Evolutionary conservation across 441 rosid genomes (phyloP), one percentile per base, ranked within the genome.

Genomic region (Populus hybrid): DNA sequence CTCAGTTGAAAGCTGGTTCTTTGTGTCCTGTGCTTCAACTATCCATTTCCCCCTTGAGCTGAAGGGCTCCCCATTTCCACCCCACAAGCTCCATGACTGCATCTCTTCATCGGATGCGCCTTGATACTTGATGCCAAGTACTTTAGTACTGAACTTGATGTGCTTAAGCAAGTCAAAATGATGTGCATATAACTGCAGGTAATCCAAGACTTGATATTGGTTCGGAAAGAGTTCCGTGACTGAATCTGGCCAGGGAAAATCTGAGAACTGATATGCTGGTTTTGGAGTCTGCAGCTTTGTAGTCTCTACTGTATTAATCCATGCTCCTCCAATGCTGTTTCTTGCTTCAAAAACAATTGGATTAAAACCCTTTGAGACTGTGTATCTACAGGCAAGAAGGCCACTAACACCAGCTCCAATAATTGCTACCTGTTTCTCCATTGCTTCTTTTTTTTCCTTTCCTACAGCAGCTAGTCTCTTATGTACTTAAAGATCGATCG

Each of bases 401-500:
- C 93, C 90, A 75, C 91, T 87, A 1, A 85, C 33, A 5, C 91
- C 91, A 8, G 86, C 90, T 50, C 90, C 92, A 1, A 88, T 35
- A 0, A 89, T 84, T 12, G 80, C 85, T 40, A 78, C 75, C 42
- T 69, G 66, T 71, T 70, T 76, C 53, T 77, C 50, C 70, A 68
- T 78, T 50, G 24, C 64, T 59, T 59, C 20, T 20, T 53, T 56
- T 56, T 56, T 56, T 10, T 1, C 0, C n/a, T 16, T 50, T 50
- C 59, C 56, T 12, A 45, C 56, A 14, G 56, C 56, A 45, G 20
- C 59, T 50, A 6, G 59, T 38, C 42, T 33, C 36, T 33, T 33
- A 33, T 33, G 36, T 33, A 33, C 36, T 4, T 31, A 31, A 4
- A 4, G 33, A 33, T 7, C 36, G 36, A 33, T 33, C 36, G 7